Percentiles rank a stretch among this genome's conserved stretches.
Conservation (phyloP, 169 alveolate species). For the Plasmodium knowlesi region DNA sequence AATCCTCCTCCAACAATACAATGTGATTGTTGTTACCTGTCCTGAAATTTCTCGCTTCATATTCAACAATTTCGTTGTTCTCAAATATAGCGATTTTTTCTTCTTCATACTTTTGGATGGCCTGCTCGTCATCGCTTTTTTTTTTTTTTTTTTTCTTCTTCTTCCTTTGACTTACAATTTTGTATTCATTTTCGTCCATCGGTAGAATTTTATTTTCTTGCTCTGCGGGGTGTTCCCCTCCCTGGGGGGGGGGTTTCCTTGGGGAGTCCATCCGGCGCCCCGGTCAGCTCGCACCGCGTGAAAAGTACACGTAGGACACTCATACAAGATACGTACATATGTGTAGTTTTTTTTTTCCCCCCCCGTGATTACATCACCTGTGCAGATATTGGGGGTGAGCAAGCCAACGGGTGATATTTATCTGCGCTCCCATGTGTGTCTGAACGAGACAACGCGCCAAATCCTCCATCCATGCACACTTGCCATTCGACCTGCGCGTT, state of each 20-base stretch:
- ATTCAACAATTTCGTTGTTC: slow-evolving; percentile 62
- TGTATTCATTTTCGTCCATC: neutral
- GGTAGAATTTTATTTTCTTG: slow-evolving; percentile 10
- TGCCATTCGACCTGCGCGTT: neutral
- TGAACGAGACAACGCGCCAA: neutral
- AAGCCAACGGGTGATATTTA: neutral
- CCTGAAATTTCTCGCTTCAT: slow-evolving; percentile 25
- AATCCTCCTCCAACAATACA: slow-evolving; percentile 81
- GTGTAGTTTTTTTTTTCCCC: neutral
- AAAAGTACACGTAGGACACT: neutral
- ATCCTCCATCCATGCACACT: neutral
- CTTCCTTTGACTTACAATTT: neutral
- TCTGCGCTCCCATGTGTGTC: neutral
- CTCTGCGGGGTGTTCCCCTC: neutral
- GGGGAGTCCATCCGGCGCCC: neutral
- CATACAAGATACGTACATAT: neutral
- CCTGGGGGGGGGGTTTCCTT: neutral
- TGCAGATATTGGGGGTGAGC: neutral
- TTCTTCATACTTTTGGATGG: neutral
- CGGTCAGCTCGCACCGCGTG: neutral
- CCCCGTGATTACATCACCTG: neutral
- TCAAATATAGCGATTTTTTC: slow-evolving; percentile 52
- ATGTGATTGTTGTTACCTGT: slow-evolving; percentile 6
- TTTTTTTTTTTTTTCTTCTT: neutral
- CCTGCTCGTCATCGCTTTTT: neutral